Percentiles rank a stretch among this genome's conserved stretches.
phyloP scores from a whole-genome alignment of 1,139 yeast species.

The Lizanozyma gosingica region DNA sequence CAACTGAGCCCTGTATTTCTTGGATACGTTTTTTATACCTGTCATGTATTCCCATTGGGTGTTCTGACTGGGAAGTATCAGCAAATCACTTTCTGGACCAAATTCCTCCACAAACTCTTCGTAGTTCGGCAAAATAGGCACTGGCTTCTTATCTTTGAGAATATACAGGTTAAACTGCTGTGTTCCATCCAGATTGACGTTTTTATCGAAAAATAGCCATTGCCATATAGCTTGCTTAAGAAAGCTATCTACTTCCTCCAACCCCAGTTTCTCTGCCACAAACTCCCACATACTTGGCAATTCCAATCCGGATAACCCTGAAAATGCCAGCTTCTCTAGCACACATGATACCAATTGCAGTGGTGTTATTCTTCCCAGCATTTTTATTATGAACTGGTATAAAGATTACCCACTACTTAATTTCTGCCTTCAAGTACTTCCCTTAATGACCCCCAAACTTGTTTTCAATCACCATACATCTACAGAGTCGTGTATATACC shows the following conservation, averaged over 20 bases:
- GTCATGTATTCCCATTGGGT: slow-evolving; percentile 36
- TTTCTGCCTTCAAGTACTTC: no score
- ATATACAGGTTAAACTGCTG: slow-evolving; percentile 12
- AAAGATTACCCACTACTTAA: no score
- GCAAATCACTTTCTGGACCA: slow-evolving; percentile 10
- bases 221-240: slow-evolving; percentile 32
- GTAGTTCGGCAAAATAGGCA: slow-evolving; percentile 15
- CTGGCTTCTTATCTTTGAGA: slow-evolving; percentile 9
- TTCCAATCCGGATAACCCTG: slow-evolving; percentile 26
- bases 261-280: slow-evolving; percentile 14
- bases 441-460: no score
- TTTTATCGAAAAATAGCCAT: slow-evolving; percentile 26
- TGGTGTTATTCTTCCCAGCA: slow-evolving; percentile 10
- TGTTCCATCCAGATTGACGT: slow-evolving; percentile 7
- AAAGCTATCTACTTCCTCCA: slow-evolving; percentile 19
- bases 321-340: slow-evolving; percentile 25
- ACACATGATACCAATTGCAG: slow-evolving; percentile 18
- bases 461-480: no score
- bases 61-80: slow-evolving; percentile 27
- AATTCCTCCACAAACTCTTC: slow-evolving; percentile 12
- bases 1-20: slow-evolving; percentile 21
- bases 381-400: no score
- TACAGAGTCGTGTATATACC: no score
- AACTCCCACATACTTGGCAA: slow-evolving; percentile 24
- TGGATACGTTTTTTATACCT: slow-evolving; percentile 24